Percentiles rank a stretch among this genome's conserved stretches.
phyloP scores from a whole-genome alignment of 345 rosid genomes.

The Eucalyptus brandiana region DNA sequence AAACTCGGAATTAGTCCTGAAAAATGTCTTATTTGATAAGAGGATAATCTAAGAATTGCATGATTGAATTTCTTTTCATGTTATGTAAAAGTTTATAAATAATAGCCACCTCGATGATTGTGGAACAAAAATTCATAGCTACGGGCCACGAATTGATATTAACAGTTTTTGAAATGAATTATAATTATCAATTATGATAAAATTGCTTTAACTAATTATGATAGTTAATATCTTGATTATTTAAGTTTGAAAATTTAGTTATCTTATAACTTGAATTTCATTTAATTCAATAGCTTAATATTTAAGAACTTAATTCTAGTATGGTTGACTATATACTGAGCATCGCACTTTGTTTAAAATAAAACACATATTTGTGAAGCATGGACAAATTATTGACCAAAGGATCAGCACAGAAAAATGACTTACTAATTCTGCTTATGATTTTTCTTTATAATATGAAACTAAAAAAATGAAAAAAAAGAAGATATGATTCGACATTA shows the following conservation, averaged over 20 bases:
- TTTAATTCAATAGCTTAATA: background rate
- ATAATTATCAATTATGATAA: no score
- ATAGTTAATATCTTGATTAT: background rate
- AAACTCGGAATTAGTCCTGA: background rate
- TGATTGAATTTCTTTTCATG: background rate
- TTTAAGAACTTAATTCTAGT: background rate
- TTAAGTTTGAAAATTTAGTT: background rate
- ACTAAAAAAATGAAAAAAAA: no score
- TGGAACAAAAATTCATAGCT: background rate
- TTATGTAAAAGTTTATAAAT: background rate
- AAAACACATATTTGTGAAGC: background rate
- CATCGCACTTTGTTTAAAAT: background rate
- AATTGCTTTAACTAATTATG: no score
- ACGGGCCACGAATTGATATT: background rate
- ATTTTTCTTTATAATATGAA: background rate
- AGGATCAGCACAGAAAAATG: background rate
- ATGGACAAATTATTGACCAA: no score
- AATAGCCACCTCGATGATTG: background rate
- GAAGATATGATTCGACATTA: rapidly evolving
- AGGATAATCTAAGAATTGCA: background rate
- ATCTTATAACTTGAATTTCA: background rate
- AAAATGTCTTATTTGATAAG: background rate
- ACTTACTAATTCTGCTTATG: background rate
- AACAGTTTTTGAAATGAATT: background rate
- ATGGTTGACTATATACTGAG: background rate